Percentiles rank a stretch among this genome's conserved stretches.
Conservation (phyloP, 768 basidiomycete genomes). For the Trametes gibbosa region DNA sequence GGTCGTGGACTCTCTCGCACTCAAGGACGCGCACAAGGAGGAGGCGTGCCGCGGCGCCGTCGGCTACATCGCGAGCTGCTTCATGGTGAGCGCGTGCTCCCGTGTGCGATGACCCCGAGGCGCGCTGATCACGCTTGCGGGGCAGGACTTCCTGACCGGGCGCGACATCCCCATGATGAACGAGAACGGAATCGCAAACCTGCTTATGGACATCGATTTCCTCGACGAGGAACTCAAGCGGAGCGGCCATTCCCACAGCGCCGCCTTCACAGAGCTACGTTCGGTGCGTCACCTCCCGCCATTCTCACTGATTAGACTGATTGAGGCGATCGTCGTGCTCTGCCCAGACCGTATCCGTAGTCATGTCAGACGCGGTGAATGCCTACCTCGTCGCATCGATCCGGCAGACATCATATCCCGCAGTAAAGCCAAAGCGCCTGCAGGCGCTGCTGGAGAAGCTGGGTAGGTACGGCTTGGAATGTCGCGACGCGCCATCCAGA, state of each 20-base stretch:
- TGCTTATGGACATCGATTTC: constrained; percentile 84
- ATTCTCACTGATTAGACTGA: constrained; percentile 2
- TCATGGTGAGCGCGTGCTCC: constrained; percentile 62
- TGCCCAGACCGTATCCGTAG: constrained; percentile 65
- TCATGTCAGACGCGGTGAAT: constrained; percentile 68
- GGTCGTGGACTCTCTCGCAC: constrained; percentile 84
- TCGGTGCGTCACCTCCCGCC: constrained; percentile 46
- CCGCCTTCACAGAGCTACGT: constrained; percentile 78
- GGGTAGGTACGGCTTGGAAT: constrained; percentile 59
- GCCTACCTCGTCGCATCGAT: constrained; percentile 74
- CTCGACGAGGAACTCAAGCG: constrained; percentile 82
- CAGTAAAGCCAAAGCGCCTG: constrained; percentile 68
- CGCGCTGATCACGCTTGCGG: background rate
- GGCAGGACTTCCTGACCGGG: constrained; percentile 74
- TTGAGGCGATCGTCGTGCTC: constrained; percentile 13
- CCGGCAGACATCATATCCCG: constrained; percentile 63
- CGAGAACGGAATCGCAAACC: constrained; percentile 84
- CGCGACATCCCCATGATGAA: constrained; percentile 77
- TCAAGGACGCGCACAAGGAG: constrained; percentile 84
- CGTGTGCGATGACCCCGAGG: background rate
- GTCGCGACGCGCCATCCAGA: constrained; percentile 55
- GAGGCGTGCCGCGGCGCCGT: constrained; percentile 87
- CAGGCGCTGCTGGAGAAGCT: constrained; percentile 79
- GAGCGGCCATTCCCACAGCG: constrained; percentile 64
- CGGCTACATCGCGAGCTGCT: constrained; percentile 80